Base-by-base conservation (phyloP, 371 early-diverging fungal genomes). In the Saksenaea vasiformis region DNA sequence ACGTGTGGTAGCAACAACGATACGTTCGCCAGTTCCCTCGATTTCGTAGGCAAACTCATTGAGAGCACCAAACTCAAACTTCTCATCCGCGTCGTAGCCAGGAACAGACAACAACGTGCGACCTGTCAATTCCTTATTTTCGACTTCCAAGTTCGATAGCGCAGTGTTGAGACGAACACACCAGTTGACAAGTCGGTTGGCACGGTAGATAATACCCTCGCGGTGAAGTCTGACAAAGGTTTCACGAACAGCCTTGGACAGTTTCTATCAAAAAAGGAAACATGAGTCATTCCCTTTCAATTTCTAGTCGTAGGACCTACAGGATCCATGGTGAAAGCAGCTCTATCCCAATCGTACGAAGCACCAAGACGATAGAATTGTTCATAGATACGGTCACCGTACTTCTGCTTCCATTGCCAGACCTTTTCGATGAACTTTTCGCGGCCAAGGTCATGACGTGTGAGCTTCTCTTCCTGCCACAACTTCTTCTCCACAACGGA, bases 1-100 rank as follows among this genome's bases (percentile, higher is more conserved):
- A 91, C 99, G 94, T 3, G 99, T 99, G 19, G 99, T 99, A 24
- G 97, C 98, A 44, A 99, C 97, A 63, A 96, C 80, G 65, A 99
- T 84, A 69, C 89, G 88, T 72, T 97, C 97, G 44, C 87, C 88
- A 51, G 90, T 84, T 67, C 84, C 82, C 73, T 96, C 97, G 19
- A 98, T 82, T 59, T 85, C 85, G 79, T 81, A 98, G 5, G 92
- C 95, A 70, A 99, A 95, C 64, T 94, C 94, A 62, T 96, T 90
- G 60, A 95, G 76, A n/a, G 95, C 95, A 79, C 99, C 99, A 86
- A 99, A 99, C 81, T 96, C 94, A 77, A 98, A 97, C 82, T 95
- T 93, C 75, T 94, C 93, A 57, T 92, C 85, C 55, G 86, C 77
- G 43, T 91, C 94, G 69, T 99, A 97, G 43, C 98, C 99, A 22